Evolutionary conservation across 331 rosid species (phyloP).

Genomic region (Quercus tomentella): DNA sequence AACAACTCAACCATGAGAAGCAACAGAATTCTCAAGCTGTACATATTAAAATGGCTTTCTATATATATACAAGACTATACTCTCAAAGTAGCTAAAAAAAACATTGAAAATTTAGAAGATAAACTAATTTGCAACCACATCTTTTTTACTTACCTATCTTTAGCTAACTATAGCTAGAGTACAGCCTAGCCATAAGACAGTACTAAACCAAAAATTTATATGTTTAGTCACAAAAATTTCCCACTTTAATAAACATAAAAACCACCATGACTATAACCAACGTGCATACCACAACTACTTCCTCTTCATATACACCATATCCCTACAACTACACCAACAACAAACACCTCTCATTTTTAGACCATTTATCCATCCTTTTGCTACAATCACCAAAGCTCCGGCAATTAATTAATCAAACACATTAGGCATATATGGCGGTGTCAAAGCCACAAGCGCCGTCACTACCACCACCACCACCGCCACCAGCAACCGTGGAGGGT

Average conservation of each 20-base stretch:
- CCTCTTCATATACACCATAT: constrained; percentile 22
- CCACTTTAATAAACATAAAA: constrained; percentile 10
- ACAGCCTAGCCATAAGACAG: constrained; percentile 21
- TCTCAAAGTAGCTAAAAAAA: too few relatives aligned
- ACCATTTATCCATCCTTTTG: not conserved
- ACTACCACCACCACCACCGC: not conserved
- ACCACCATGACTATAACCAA: constrained; percentile 6
- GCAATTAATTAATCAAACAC: not conserved
- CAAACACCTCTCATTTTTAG: not conserved
- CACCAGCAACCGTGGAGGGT: not conserved
- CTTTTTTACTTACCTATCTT: constrained; percentile 10
- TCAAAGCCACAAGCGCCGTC: not conserved
- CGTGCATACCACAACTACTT: constrained; percentile 57
- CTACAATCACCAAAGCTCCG: too few relatives aligned
- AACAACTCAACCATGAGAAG: too few relatives aligned
- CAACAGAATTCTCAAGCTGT: too few relatives aligned
- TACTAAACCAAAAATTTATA: constrained; percentile 5
- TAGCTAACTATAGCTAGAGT: constrained; percentile 5
- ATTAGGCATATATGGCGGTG: constrained; percentile 8
- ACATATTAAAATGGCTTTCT: not conserved
- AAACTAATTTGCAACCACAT: not conserved
- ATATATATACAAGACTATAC: constrained; percentile 1
- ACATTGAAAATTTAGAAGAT: too few relatives aligned
- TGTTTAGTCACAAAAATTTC: not conserved
- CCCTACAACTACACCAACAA: not conserved